Evolutionary conservation across 768 basidiomycete species (phyloP).

Genomic region (Leccinum arenicola): DNA sequence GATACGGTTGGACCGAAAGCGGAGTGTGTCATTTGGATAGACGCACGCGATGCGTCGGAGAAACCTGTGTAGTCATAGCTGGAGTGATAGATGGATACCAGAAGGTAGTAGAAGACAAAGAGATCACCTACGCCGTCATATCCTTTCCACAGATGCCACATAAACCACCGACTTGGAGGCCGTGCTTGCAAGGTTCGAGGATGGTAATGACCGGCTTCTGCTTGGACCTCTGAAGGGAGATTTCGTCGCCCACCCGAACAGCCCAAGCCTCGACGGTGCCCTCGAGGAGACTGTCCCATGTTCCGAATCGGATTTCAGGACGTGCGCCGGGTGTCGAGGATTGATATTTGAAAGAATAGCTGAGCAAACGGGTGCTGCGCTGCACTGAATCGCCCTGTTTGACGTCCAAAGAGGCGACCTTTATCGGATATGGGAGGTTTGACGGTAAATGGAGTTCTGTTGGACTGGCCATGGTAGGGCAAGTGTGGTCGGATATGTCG

Average conservation of each 20-base stretch:
- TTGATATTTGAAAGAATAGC: conserved; percentile 74
- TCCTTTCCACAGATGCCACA: conserved; percentile 96
- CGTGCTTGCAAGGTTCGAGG: conserved; percentile 94
- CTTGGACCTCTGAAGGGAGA: conserved; percentile 56
- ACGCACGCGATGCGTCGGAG: conserved; percentile 82
- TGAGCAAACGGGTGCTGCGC: conserved; percentile 77
- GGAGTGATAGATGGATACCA: conserved; percentile 13
- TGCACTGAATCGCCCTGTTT: conserved; percentile 43
- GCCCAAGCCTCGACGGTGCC: conserved; percentile 76
- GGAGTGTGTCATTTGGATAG: conserved; percentile 93
- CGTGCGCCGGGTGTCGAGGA: conserved; percentile 42
- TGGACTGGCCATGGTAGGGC: conserved; percentile 47
- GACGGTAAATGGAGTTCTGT: conserved; percentile 77
- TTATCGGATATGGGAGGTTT: conserved; percentile 85
- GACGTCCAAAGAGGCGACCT: conserved; percentile 67
- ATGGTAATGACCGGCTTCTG: conserved; percentile 63
- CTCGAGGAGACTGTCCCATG: conserved; percentile 87
- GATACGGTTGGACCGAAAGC: conserved; percentile 90
- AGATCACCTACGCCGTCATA: conserved; percentile 71
- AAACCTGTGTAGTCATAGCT: conserved; percentile 86
- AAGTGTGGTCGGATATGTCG: conserved; percentile 9
- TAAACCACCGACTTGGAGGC: conserved; percentile 86
- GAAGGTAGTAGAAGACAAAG: conserved; percentile 1
- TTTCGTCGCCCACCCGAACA: conserved; percentile 59
- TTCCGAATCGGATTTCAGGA: conserved; percentile 75